Evolutionary conservation across 2,329 filamentous ascomycete genomes (phyloP).

Genomic region (Diaporthe vaccinii): DNA sequence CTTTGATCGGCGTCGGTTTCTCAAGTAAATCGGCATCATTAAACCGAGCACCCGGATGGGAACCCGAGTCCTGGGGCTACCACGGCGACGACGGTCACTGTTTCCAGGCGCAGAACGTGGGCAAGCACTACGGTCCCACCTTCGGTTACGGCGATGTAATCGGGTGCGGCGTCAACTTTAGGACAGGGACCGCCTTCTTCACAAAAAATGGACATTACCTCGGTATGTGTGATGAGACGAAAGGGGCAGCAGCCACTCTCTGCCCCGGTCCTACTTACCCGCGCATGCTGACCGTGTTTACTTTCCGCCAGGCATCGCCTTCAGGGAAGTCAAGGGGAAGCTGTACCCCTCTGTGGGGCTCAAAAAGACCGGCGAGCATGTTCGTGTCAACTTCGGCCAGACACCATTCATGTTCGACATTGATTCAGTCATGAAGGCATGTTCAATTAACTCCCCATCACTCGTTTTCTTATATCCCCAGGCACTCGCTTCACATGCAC

Average conservation of each 20-base stretch:
- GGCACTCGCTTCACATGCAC: conserved; percentile 3
- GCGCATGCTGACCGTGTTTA: conserved; percentile 45
- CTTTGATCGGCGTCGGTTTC: conserved; percentile 75
- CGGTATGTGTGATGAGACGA: conserved; percentile 56
- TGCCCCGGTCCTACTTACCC: conserved; percentile 13
- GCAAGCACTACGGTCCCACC: conserved; percentile 68
- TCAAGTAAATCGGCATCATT: conserved; percentile 66
- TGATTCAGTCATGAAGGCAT: conserved; percentile 83
- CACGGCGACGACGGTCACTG: conserved; percentile 77
- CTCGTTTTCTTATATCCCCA: conserved; percentile 7
- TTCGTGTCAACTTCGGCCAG: conserved; percentile 77
- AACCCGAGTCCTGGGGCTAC: conserved; percentile 77
- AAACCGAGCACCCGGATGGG: conserved; percentile 74
- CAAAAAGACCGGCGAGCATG: conserved; percentile 73
- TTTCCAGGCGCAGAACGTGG: conserved; percentile 69
- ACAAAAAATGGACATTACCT: conserved; percentile 74
- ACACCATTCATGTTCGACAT: conserved; percentile 92
- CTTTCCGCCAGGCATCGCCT: conserved; percentile 72
- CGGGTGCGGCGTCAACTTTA: conserved; percentile 77
- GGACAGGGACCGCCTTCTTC: conserved; percentile 75
- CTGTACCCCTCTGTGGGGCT: conserved; percentile 78
- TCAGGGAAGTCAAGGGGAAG: conserved; percentile 74
- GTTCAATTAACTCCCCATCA: conserved; percentile 46
- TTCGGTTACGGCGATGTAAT: conserved; percentile 71
- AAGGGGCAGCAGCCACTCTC: conserved; percentile 34